Evolutionary conservation across 306 rosid genomes (phyloP), one percentile per base, ranked within the genome.

Genomic region (Quillaja saponaria): DNA sequence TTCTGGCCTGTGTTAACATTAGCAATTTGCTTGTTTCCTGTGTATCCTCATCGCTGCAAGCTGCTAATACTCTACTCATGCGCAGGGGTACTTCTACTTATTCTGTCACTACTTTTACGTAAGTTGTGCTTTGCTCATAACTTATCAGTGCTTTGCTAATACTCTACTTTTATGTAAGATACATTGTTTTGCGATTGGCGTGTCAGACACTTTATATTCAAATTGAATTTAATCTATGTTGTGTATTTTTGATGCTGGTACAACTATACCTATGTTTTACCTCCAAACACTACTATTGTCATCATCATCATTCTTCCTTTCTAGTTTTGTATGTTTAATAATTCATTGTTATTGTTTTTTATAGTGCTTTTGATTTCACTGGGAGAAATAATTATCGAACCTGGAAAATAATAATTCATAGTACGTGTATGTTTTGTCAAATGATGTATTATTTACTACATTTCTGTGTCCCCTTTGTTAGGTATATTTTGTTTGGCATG

Each of bases 1-100:
- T 87, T 78, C 88, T 94, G 99, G 99, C 99, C 97, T 8, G 99
- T 94, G 69, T 64, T 89, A 66, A 94, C 99, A 6, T 77, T 94
- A 77, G 99, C 99, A 60, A 94, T 94, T 49, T 94, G 99, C 84
- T 77, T 94, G 79, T 94, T 94, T 83, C 99, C 99, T 11, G 96
- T 94, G 58, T 94, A 94, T 60, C 99, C 99, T 63, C 97, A 87
- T 81, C 72, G 84, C 60, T 86, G 95, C 97, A 94, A 94, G 83
- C 78, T 94, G 45, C 58, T 92, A 68, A 85, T 89, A 77, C 95
- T 92, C 67, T 92, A 92, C 87, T 86, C 94, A 0, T 92, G 99
- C 3, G 96, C 91, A 5, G 96, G 99, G 64, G 80, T 92, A 74
- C 89, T 92, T 37, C 73, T 89, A 65, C 95, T 92, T 61, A 84